These are phyloP conservation scores for Endoconidiophora laricicola DNA, from an alignment of 2,329 filamentous ascomycete genomes.

Conservation along the genomic window DNA sequence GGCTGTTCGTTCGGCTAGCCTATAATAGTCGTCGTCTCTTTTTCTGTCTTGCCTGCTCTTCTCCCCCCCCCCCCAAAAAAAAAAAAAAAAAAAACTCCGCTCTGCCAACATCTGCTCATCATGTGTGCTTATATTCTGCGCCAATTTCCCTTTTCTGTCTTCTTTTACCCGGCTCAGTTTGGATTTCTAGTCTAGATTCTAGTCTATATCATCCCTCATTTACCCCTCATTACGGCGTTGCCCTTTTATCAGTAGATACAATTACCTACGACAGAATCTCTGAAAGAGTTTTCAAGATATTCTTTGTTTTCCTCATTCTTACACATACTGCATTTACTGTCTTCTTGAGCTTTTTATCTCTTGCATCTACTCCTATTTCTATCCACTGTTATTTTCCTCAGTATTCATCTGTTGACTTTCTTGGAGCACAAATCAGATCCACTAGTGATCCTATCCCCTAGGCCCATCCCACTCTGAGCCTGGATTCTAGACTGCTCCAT, in stretches of 20 bases:
- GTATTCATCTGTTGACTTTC: too few species aligned
- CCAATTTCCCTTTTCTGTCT: background rate
- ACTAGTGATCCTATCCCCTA: too few species aligned
- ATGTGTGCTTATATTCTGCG: background rate
- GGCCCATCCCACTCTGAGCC: too few species aligned
- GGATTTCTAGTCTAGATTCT: background rate
- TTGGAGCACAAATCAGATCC: too few species aligned
- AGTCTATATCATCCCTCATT: background rate
- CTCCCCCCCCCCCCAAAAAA: background rate
- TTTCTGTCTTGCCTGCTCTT: background rate
- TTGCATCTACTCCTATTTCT: background rate
- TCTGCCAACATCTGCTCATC: too few species aligned
- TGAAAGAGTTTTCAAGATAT: background rate
- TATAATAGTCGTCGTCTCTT: background rate
- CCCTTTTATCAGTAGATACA: background rate
- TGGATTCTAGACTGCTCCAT: too few species aligned
- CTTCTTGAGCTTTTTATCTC: background rate
- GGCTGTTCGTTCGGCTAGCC: too few species aligned
- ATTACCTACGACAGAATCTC: too few species aligned
- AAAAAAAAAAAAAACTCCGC: background rate
- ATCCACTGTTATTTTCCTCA: too few species aligned
- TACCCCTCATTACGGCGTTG: background rate
- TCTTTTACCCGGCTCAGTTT: background rate
- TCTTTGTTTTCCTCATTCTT: background rate
- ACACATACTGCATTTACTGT: too few species aligned